Conservation (phyloP, 768 basidiomycete species). For the Daedalea quercina region DNA sequence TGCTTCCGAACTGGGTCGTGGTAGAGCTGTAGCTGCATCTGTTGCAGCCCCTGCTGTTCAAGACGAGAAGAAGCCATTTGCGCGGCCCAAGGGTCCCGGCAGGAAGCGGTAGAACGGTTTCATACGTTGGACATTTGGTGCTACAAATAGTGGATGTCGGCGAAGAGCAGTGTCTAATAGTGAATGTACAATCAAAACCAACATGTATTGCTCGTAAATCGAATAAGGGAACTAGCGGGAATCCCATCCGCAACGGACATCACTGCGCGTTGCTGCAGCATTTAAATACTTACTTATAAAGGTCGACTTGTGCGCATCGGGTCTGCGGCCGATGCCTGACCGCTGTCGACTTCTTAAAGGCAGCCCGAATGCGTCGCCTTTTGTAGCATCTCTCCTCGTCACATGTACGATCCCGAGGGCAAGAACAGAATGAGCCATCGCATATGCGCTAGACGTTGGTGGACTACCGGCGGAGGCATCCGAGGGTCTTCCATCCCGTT, state of each 20-base stretch:
- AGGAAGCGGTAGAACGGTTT: constrained; percentile 34
- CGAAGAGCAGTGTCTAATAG: background rate
- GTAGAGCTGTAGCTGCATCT: constrained; percentile 4
- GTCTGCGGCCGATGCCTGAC: background rate
- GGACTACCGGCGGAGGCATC: background rate
- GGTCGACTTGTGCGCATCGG: background rate
- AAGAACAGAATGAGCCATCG: background rate
- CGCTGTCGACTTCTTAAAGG: background rate
- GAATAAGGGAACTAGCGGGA: too few relatives aligned
- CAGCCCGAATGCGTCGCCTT: background rate
- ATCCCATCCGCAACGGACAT: too few relatives aligned
- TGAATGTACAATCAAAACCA: background rate
- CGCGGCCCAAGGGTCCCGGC: constrained; percentile 62
- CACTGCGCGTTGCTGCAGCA: too few relatives aligned
- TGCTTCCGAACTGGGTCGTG: constrained; percentile 45
- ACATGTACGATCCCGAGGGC: background rate
- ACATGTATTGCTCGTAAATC: too few relatives aligned
- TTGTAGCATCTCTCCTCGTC: background rate
- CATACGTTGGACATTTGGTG: too few relatives aligned
- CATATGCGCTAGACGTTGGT: background rate
- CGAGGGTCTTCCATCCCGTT: too few relatives aligned
- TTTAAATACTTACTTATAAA: background rate
- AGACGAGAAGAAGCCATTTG: constrained; percentile 47
- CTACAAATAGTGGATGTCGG: background rate
- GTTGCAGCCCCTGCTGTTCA: constrained; percentile 10